Evolutionary conservation across 2,329 filamentous ascomycete species (phyloP), one percentile per base, ranked within the genome.

Genomic region (Microcyclospora pomicola): DNA sequence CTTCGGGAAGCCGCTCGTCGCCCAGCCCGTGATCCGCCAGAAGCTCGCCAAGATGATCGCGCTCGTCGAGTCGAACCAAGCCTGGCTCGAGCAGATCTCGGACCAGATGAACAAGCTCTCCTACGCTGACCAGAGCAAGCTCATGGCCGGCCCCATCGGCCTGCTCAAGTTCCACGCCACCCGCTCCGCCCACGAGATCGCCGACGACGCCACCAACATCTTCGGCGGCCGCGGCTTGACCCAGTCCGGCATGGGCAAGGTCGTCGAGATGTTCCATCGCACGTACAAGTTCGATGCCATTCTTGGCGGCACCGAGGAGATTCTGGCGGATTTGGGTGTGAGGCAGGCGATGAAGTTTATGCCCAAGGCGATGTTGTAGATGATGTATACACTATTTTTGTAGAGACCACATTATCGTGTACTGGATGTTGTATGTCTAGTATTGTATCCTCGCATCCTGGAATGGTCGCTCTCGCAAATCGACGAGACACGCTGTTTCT

Each of bases 11-110:
- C 77, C 77, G 19, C 69, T 92, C 31, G 80, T 88, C 47, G 77
- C 85, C 52, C 83, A 92, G 54, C 82, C 84, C 15, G 82, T 84
- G 33, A 87, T 92, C 51, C 72, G 65, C 19, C 77, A 82, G 53
- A 92, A 92, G 76, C 74, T 92, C 40, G 84, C 84, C 43, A 83
- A 82, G 56, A 91, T 92, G 82, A 91, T 92, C 48, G 75, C 81
- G 4, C 75, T 82, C 35, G 73, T 77, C 48, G 84, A 93, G 60
- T 71, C 81, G n/a, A 80, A 82, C 61, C 84, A 92, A 59, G 73
- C 83, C 14, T 92, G 82, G 82, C 72, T 91, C 35, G 84, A 92
- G 59, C 75, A 73, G 31, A 77, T 91, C 54, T 85, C 83, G 14
- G 84, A 85, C 65, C 84, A 92, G 57, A 92, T 92, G 84, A 80